Base-by-base conservation (phyloP, 2,329 filamentous ascomycete genomes). In the Diaporthe sp. region DNA sequence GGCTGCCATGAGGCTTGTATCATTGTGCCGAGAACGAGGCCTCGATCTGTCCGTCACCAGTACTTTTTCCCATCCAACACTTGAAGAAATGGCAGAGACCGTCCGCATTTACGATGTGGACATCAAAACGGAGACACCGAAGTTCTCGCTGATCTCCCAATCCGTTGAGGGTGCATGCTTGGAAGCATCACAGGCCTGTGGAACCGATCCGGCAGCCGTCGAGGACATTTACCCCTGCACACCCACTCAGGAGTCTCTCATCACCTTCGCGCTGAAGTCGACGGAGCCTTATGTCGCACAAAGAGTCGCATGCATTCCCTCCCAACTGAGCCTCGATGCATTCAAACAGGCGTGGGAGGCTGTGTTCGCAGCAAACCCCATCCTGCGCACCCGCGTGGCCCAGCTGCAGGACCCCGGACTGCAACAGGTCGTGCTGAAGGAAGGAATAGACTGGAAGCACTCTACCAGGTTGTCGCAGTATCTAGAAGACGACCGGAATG, bases 41-140 rank as follows among this genome's bases (percentile, higher is more conserved):
- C 70, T 76, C 27, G 72, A 71, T 4, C 51, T 76, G 2, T 83
- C 81, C 0, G 86, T 88, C 3, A 81, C 82, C 6, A 82, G 85
- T 58, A 82, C 86, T 30, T 87, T 88, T 77, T 70, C 76, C 2
- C 80, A 86, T 68, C 84, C 85, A 32, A 83, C 80, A 10, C 79
- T 87, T 5, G 79, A 85, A 1, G 83, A 80, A 0, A 88, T 89
- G 87, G 86, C 87, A 8, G 76, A 73, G 13, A 77, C 81, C 4
- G 77, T 82, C 35, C 72, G 79, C 50, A 53, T 81, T 76, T 79
- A 80, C 76, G 72, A 83, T 17, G 77, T 76, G 1, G 70, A 80
- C 0, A 74, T 59, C 5, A 78, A 81, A 0, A 77, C 70, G 8
- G 78, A 82, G 39, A 76, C 74, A 10, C 59, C 73, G 2, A 65